phyloP scores from a whole-genome alignment of 208 protist genomes.

The Trypanosoma scelopori region DNA sequence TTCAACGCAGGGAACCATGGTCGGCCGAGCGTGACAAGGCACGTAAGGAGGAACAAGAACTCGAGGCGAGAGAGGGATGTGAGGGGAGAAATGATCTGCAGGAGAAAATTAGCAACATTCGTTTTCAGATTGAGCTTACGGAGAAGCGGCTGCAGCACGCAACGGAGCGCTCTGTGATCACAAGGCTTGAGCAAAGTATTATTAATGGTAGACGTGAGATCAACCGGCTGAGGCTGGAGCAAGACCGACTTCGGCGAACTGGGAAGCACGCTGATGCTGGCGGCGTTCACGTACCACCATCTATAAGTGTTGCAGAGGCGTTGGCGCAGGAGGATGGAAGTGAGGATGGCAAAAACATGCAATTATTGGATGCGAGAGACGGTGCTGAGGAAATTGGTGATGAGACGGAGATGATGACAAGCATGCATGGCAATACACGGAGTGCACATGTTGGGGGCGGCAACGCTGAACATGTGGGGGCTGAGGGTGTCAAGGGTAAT shows the following conservation, averaged over 20 bases:
- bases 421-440: constrained; percentile 13
- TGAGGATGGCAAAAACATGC: constrained; percentile 14
- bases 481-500: not conserved
- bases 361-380: constrained; percentile 17
- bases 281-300: constrained; percentile 59
- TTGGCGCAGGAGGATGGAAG: constrained; percentile 52
- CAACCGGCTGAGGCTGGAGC: constrained; percentile 76
- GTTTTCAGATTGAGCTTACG: constrained; percentile 77
- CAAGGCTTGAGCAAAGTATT: constrained; percentile 79
- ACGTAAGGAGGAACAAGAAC: constrained; percentile 46
- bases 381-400: constrained; percentile 10
- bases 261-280: constrained; percentile 46
- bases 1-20: constrained; percentile 73
- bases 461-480: not conserved
- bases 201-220: constrained; percentile 68
- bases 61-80: constrained; percentile 29
- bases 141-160: constrained; percentile 85
- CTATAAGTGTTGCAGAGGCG: constrained; percentile 78
- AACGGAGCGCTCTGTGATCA: constrained; percentile 56
- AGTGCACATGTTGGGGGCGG: not conserved
- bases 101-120: constrained; percentile 61
- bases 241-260: constrained; percentile 76
- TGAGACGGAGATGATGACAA: not conserved
- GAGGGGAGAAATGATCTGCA: constrained; percentile 49
- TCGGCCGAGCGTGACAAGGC: constrained; percentile 55